Evolutionary conservation across 2,329 filamentous ascomycete species (phyloP).

Genomic region (Herpotrichia juniperi): DNA sequence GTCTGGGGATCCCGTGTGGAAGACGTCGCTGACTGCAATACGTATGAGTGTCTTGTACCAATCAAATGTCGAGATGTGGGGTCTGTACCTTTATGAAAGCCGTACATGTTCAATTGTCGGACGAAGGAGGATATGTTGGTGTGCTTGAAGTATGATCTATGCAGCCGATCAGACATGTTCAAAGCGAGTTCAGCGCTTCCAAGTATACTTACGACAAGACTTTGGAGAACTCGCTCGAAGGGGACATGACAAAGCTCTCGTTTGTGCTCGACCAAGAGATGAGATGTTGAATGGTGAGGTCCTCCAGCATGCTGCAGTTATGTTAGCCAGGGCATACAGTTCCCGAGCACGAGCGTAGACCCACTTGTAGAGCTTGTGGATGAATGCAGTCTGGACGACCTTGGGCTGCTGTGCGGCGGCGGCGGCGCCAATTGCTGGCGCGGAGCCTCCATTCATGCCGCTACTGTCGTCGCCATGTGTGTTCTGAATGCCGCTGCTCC

Average conservation of each 20-base stretch:
- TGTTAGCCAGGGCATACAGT: constrained; percentile 35
- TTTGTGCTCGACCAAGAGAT: constrained; percentile 95
- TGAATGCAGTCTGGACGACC: constrained; percentile 97
- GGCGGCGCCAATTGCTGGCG: constrained; percentile 61
- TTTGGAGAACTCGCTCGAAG: constrained; percentile 96
- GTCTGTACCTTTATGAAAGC: constrained; percentile 90
- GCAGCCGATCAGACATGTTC: constrained; percentile 32
- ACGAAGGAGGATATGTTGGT: constrained; percentile 99
- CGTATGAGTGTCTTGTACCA: constrained; percentile 14
- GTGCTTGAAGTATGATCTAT: constrained; percentile 97
- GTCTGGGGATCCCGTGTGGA: constrained; percentile 92
- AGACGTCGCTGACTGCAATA: constrained; percentile 90
- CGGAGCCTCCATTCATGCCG: constrained; percentile 50
- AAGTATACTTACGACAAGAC: constrained; percentile 80
- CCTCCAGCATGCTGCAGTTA: constrained; percentile 85
- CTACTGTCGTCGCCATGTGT: constrained; percentile 37
- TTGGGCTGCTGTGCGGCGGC: constrained; percentile 90
- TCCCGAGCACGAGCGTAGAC: constrained; percentile 36
- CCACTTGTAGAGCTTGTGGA: constrained; percentile 98
- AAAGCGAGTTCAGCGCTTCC: constrained; percentile 28
- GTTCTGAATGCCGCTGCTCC: constrained; percentile 34
- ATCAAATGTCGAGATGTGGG: constrained; percentile 16
- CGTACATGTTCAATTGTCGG: constrained; percentile 98
- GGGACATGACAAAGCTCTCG: constrained; percentile 99
- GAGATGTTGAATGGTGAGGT: constrained; percentile 87